Percentiles rank a stretch among this genome's conserved stretches.
These are phyloP conservation scores for Leishmania lainsoni DNA, from an alignment of 208 protist species.

Conservation along the genomic window DNA sequence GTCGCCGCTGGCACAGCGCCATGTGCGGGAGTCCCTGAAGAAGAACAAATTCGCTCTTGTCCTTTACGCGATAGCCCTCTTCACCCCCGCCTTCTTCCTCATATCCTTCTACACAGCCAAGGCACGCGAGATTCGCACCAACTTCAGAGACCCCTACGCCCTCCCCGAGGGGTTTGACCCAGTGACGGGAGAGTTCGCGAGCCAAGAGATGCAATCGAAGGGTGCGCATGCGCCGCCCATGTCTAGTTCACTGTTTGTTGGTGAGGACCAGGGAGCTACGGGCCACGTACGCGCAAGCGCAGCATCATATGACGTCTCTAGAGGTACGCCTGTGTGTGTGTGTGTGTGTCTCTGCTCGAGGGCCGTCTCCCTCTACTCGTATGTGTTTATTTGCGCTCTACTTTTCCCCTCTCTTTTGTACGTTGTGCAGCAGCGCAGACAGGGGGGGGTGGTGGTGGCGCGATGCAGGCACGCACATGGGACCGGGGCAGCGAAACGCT, in stretches of 20 bases:
- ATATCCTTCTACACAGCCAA: slow-evolving; percentile 76
- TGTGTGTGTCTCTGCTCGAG: not conserved
- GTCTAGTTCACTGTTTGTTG: slow-evolving; percentile 53
- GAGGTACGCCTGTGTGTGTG: not conserved
- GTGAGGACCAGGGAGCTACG: slow-evolving; percentile 48
- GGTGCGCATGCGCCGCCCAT: slow-evolving; percentile 15
- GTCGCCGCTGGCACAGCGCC: slow-evolving; percentile 61
- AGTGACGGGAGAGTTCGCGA: slow-evolving; percentile 44
- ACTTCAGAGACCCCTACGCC: slow-evolving; percentile 74
- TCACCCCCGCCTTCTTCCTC: slow-evolving; percentile 54
- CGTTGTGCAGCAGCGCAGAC: not conserved
- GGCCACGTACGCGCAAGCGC: slow-evolving; percentile 24
- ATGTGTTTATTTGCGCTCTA: not conserved
- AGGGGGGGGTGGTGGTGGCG: too few species aligned
- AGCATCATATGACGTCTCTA: slow-evolving; percentile 4
- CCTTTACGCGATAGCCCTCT: slow-evolving; percentile 49
- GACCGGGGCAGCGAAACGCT: not conserved
- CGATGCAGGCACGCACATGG: not conserved
- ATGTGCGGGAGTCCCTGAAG: slow-evolving; percentile 65
- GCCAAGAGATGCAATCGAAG: slow-evolving; percentile 14
- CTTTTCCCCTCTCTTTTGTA: not conserved
- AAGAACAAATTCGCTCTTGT: slow-evolving; percentile 73
- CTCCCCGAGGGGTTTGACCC: slow-evolving; percentile 77
- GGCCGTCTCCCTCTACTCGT: not conserved
- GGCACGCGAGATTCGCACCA: slow-evolving; percentile 49